Evolutionary conservation across 306 rosid species (phyloP).

Genomic region (Trichosanthes cucumerina): DNA sequence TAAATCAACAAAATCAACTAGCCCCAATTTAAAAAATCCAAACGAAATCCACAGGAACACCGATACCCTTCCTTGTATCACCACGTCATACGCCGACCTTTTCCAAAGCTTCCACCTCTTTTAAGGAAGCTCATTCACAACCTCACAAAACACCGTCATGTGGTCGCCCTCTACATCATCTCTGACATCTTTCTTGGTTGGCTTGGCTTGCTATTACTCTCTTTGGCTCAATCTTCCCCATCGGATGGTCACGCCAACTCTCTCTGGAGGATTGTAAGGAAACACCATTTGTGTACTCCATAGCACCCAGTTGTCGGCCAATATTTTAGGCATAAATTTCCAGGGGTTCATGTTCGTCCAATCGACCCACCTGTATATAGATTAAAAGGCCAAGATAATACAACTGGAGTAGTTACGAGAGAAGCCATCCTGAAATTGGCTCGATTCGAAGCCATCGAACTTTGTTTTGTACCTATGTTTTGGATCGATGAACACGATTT

Average conservation of each 20-base stretch:
- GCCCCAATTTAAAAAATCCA: too few relatives aligned
- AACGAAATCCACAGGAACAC: too few relatives aligned
- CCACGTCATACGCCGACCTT: too few relatives aligned
- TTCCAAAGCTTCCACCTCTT: too few relatives aligned
- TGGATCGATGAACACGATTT: conserved; percentile 68
- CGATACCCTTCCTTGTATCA: too few relatives aligned
- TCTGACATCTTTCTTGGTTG: too few relatives aligned
- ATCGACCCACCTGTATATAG: conserved; percentile 41
- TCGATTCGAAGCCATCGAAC: conserved; percentile 27
- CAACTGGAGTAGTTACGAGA: conserved; percentile 8
- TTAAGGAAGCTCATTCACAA: too few relatives aligned
- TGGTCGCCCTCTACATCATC: too few relatives aligned
- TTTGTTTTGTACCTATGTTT: conserved; percentile 54
- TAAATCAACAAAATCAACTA: too few relatives aligned
- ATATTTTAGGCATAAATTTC: conserved; percentile 23
- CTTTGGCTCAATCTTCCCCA: conserved; percentile 69
- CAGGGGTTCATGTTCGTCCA: conserved; percentile 30
- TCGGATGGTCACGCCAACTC: conserved; percentile 15
- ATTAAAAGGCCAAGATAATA: conserved; percentile 28
- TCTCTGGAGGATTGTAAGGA: conserved; percentile 43
- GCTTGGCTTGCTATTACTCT: conserved; percentile 57
- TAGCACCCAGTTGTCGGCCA: conserved; percentile 34
- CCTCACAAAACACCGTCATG: too few relatives aligned
- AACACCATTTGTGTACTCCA: conserved; percentile 30
- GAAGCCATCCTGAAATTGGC: conserved; percentile 35